Conservation (phyloP, 805 yeast genomes). For the Yamadazyma scolyti region DNA sequence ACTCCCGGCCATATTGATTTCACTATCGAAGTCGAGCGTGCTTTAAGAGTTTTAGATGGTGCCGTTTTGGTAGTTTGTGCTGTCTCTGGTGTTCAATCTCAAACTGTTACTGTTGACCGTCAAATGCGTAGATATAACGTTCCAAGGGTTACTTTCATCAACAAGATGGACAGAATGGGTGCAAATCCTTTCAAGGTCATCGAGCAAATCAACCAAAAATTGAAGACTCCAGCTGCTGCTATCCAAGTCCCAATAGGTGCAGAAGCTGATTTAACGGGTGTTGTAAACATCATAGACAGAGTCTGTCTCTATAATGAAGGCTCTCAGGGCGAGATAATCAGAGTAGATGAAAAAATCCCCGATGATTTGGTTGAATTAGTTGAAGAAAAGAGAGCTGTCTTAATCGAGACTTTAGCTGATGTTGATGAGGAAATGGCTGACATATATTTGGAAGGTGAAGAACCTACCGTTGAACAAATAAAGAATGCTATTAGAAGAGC, state of each 20-base stretch:
- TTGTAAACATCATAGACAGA: conserved; percentile 85
- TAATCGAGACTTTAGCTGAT: conserved; percentile 94
- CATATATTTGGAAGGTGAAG: conserved; percentile 82
- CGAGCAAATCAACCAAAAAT: conserved; percentile 82
- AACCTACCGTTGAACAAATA: conserved; percentile 80
- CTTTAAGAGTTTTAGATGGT: conserved; percentile 96
- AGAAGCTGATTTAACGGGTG: conserved; percentile 81
- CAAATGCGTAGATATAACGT: conserved; percentile 98
- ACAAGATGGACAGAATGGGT: conserved; percentile 99
- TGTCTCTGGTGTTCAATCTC: conserved; percentile 97
- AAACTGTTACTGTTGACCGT: conserved; percentile 97
- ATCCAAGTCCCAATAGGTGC: conserved; percentile 97
- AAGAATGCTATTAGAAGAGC: conserved; percentile 88
- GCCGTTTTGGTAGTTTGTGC: conserved; percentile 98
- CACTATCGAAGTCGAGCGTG: conserved; percentile 98
- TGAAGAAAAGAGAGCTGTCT: conserved; percentile 79
- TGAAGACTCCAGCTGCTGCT: conserved; percentile 94
- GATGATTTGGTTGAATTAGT: conserved; percentile 75
- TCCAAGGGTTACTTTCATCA: conserved; percentile 93
- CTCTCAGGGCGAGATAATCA: conserved; percentile 77
- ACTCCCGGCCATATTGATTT: conserved; percentile 99
- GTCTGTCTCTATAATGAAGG: conserved; percentile 90
- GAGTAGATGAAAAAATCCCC: conserved; percentile 62
- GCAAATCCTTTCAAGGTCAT: conserved; percentile 95
- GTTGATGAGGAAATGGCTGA: conserved; percentile 98